phyloP scores from a whole-genome alignment of 2,329 filamentous ascomycete genomes.

The Neoarthrinium moseri region DNA sequence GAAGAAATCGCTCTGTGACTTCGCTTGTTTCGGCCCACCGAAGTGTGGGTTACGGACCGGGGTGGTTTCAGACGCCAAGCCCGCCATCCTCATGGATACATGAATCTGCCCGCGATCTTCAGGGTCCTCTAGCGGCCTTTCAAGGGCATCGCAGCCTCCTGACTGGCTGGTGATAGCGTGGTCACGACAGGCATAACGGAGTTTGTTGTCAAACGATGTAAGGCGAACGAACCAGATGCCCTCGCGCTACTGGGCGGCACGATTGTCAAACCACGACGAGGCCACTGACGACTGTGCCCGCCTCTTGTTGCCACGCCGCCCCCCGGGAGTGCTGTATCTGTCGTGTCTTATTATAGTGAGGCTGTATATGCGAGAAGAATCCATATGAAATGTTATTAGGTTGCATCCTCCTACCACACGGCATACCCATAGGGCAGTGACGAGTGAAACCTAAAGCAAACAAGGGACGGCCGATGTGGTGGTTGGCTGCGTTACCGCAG shows the following conservation, averaged over 20 bases:
- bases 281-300: background rate
- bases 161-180: background rate
- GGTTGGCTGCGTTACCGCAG: no score
- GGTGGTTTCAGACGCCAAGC: background rate
- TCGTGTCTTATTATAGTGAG: background rate
- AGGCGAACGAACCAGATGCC: background rate
- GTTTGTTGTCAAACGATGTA: background rate
- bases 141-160: background rate
- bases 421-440: background rate
- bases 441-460: background rate
- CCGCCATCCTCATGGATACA: background rate
- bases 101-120: background rate
- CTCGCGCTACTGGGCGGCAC: background rate
- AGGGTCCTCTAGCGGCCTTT: slow-evolving; percentile 1
- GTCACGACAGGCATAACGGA: no score
- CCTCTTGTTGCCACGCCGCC: background rate
- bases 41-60: background rate
- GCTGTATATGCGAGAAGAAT: slow-evolving; percentile 2
- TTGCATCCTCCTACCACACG: slow-evolving; percentile 1
- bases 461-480: background rate
- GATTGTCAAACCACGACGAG: background rate
- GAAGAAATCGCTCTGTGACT: background rate
- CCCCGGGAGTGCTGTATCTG: background rate
- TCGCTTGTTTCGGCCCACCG: background rate
- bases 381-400: slow-evolving; percentile 2